phyloP scores from a whole-genome alignment of 352 stramenopile species.

The Globisporangium ultimum region DNA sequence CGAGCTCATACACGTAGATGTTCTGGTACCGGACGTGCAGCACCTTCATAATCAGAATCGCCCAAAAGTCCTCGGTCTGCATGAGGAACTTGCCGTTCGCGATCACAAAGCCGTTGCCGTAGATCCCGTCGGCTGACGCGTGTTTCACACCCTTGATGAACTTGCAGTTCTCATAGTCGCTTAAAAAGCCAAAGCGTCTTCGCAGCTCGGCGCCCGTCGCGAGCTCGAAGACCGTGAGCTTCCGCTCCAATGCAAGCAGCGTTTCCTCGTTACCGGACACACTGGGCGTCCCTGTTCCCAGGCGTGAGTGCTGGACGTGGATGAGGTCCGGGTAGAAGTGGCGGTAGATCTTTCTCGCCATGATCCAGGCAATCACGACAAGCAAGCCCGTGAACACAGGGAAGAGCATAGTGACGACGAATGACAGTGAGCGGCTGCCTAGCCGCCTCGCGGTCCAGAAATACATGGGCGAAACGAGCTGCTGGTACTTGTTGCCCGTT shows the following conservation, averaged over 20 bases:
- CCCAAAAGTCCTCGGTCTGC: slow-evolving; percentile 13
- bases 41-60: slow-evolving; percentile 15
- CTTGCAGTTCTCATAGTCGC: slow-evolving; percentile 3
- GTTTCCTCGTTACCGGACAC: background rate
- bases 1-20: slow-evolving; percentile 7
- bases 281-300: background rate
- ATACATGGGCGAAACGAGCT: background rate
- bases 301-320: background rate
- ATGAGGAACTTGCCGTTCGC: slow-evolving; percentile 17
- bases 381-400: background rate
- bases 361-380: background rate
- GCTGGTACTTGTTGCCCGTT: slow-evolving; percentile 4
- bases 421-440: background rate
- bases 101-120: slow-evolving; percentile 10
- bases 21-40: background rate
- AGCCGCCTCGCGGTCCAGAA: slow-evolving; percentile 13
- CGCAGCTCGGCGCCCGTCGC: slow-evolving; percentile 1
- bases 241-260: slow-evolving; percentile 11
- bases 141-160: slow-evolving; percentile 13
- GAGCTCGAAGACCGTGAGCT: slow-evolving; percentile 7
- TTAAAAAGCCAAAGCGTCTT: background rate
- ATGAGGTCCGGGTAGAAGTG: slow-evolving; percentile 9
- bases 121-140: slow-evolving; percentile 16
- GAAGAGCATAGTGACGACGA: slow-evolving; percentile 2
- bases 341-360: slow-evolving; percentile 22